A percentile compares a stretch with the other conserved stretches of the same genome.
Conservation (phyloP, 805 yeast genomes). For the Lipomyces spencermartinsiae region DNA sequence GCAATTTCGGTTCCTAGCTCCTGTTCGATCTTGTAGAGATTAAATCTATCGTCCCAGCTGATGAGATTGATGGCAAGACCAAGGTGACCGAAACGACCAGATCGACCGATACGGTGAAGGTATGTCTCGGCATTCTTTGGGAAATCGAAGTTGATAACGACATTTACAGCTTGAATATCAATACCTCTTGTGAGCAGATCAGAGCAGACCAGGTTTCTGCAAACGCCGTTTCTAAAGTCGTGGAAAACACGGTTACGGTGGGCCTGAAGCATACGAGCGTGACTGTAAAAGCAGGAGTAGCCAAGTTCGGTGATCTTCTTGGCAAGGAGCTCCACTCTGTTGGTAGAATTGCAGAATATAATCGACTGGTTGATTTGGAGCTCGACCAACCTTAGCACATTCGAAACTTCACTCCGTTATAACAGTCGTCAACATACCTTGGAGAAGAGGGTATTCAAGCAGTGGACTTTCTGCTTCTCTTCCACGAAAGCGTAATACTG, state of each 20-base stretch:
- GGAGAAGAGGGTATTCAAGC: slow-evolving; percentile 91
- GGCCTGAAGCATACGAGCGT: slow-evolving; percentile 96
- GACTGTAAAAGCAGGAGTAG: slow-evolving; percentile 94
- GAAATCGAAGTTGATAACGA: slow-evolving; percentile 96
- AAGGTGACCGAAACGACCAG: slow-evolving; percentile 97
- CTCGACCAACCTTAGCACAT: slow-evolving; percentile 22
- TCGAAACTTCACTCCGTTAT: background rate
- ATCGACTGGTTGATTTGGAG: slow-evolving; percentile 95
- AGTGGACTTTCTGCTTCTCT: slow-evolving; percentile 93
- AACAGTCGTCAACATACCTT: slow-evolving; percentile 48
- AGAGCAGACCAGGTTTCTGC: slow-evolving; percentile 95
- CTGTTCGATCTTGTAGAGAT: slow-evolving; percentile 92
- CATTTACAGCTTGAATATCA: slow-evolving; percentile 98
- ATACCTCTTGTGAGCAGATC: slow-evolving; percentile 97
- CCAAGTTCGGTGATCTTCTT: slow-evolving; percentile 96
- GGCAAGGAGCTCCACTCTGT: slow-evolving; percentile 93
- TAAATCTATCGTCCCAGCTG: slow-evolving; percentile 95
- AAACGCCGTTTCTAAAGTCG: slow-evolving; percentile 97
- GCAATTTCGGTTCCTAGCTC: slow-evolving; percentile 97
- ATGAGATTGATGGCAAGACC: slow-evolving; percentile 97
- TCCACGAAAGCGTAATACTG: slow-evolving; percentile 99
- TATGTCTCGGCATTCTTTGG: slow-evolving; percentile 98
- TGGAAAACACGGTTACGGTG: slow-evolving; percentile 98
- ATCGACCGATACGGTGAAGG: slow-evolving; percentile 97
- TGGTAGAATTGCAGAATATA: slow-evolving; percentile 95